Percentiles rank a stretch among this genome's conserved stretches.
Evolutionary conservation across 352 stramenopile species (phyloP).

Genomic region (Ophiocytium majus): DNA sequence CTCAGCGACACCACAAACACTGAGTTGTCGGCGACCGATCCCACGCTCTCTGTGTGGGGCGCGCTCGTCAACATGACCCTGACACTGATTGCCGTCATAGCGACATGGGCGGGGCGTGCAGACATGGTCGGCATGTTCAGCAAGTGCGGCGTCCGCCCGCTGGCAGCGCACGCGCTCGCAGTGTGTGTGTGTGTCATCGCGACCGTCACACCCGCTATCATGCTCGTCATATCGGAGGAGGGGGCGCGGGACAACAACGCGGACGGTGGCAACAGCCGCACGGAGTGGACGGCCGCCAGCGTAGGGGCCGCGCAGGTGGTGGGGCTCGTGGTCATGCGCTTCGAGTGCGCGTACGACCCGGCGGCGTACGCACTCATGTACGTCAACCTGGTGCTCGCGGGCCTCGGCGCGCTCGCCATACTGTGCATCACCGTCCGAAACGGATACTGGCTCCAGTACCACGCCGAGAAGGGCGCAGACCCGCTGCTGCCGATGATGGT

Average conservation of each 20-base stretch:
- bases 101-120: neutral
- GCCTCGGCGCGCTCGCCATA: neutral
- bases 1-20: neutral
- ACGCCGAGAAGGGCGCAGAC: too few species aligned
- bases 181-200: neutral
- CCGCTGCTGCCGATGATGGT: too few species aligned
- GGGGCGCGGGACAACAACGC: neutral
- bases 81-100: neutral
- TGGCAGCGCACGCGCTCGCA: neutral
- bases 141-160: neutral
- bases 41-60: neutral
- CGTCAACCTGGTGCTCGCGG: neutral
- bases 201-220: neutral
- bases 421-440: too few species aligned
- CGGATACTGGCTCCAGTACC: too few species aligned
- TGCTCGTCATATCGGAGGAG: neutral
- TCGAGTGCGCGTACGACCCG: neutral
- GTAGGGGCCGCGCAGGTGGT: neutral
- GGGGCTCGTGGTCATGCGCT: neutral
- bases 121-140: neutral
- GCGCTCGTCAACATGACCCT: neutral
- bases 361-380: neutral
- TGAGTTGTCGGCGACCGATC: neutral
- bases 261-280: neutral
- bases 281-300: neutral